These are phyloP conservation scores for Aureobasidium namibiae DNA, from an alignment of 2,329 filamentous ascomycete genomes.

Conservation along the genomic window DNA sequence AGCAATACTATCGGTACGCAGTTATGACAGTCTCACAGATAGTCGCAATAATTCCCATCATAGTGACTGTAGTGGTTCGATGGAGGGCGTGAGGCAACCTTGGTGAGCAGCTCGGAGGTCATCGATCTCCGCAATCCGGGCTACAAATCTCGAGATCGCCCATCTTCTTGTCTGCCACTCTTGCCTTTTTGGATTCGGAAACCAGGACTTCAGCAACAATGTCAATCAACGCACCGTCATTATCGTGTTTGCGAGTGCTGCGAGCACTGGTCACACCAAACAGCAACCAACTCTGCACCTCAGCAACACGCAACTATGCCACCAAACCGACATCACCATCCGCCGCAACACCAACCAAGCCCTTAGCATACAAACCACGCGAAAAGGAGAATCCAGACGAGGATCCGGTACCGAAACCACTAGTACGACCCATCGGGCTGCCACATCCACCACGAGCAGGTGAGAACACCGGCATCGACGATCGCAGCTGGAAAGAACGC, in stretches of 20 bases:
- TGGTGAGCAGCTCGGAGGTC: neutral
- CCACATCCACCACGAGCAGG: slow-evolving; percentile 62
- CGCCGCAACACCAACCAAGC: slow-evolving; percentile 15
- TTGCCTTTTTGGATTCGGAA: neutral
- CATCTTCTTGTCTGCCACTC: neutral
- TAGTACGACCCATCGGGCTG: slow-evolving; percentile 74
- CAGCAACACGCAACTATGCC: slow-evolving; percentile 13
- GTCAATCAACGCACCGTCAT: slow-evolving; percentile 26
- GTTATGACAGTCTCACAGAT: neutral
- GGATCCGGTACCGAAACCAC: slow-evolving; percentile 44
- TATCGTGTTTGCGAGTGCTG: slow-evolving; percentile 21
- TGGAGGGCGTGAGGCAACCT: neutral
- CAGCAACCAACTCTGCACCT: neutral
- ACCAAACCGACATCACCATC: slow-evolving; percentile 12
- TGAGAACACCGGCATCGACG: slow-evolving; percentile 74
- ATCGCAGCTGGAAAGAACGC: slow-evolving; percentile 57
- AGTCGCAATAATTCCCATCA: neutral
- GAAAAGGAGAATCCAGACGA: slow-evolving; percentile 23
- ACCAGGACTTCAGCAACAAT: slow-evolving; percentile 9
- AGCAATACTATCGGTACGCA: neutral
- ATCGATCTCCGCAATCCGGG: neutral
- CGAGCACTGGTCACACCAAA: slow-evolving; percentile 20
- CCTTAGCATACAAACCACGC: slow-evolving; percentile 16
- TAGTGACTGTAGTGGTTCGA: neutral
- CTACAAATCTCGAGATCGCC: neutral